Base-by-base conservation (phyloP, 2,329 filamentous ascomycete species). In the Colletotrichum kahawae region DNA sequence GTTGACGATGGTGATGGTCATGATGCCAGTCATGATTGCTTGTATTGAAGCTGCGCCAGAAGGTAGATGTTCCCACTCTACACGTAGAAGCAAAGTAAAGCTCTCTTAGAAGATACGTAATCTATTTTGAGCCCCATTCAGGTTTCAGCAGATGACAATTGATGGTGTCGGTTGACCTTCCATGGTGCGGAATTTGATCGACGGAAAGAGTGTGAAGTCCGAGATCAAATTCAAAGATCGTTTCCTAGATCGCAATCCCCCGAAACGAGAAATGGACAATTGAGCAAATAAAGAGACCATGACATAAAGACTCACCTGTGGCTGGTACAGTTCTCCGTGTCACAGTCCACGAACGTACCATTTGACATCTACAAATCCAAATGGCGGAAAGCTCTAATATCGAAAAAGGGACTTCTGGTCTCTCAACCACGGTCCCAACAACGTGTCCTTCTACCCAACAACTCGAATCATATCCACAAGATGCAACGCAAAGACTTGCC, bases 241-340 rank as follows among this genome's bases (percentile, higher is more conserved):
- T 7, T 21, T 1, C 10, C 43, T 7, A 13, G 43, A n/a, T 51
- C 1, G 43, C 43, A 21, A 7, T 2, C n/a, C 3, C 0, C 3
- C 0, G 43, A 21, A 21, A 4, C 1, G 10, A 21, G 43, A 21
- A 1, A 48, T 7, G 43, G 24, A 27, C 3, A 27, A 27, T 27
- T 3, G 24, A 5, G 24, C 4, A 27, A 4, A 27, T 4, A 51
- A 21, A 51, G 6, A 1, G n/a, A 51, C 0, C 43, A 21, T 51
- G 4, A 0, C 1, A 51, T 51, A 2, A 7, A 43, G 18, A 48
- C 21, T 51, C 0, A 48, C 5, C 0, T 48, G 18, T 12, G n/a
- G 0, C 21, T 2, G 13, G 12, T 21, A 0, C 43, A 21, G 21
- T 12, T 13, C 0, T 1, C 21, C 43, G n/a, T 5, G 10, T 51